Base-by-base conservation (phyloP, 2,329 filamentous ascomycete species). In the Madurella mycetomatis region DNA sequence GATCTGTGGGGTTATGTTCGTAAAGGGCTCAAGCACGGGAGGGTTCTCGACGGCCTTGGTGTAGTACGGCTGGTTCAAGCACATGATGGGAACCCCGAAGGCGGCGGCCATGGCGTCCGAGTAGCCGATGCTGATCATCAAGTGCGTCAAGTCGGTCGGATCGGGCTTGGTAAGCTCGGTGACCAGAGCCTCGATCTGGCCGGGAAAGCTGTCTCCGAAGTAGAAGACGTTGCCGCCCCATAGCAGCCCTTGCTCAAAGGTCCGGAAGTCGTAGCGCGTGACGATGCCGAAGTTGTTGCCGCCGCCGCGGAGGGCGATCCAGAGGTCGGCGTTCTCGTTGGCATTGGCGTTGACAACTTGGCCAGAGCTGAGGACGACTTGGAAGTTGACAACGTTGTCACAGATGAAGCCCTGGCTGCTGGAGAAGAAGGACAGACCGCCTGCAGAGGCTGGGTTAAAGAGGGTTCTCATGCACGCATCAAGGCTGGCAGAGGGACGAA, bases 351-450 rank as follows among this genome's bases (percentile, higher is more conserved):
- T 70, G 17, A 76, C 62, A 19, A 76, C 65, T 1, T 59, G 37
- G 4, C 75, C 74, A 16, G 67, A 64, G 0, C 70, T 69, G 1
- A 75, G 66, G 5, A 77, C 73, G 25, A 78, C 66, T 53, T 75
- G 66, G 46, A 65, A 73, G 49, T 67, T 70, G 34, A 61, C 43
- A 3, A 75, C 66, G 34, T 66, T 72, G 57, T 74, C 73, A 54
- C 69, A 71, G 42, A 66, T 69, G 43, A 72, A 70, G 1, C 75
- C 75, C 45, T 71, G 62, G 1, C 67, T 65, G 2, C 67, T 64
- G 8, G 72, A 69, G 62, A 73, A 71, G 61, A 70, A 74, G 1
- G 71, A 73, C 9, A 75, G 62, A 1, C 75, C 75, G 47, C 74
- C 61, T 58, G 42, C 12, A 11, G 11, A 47, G 12, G 61, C 16